These are phyloP conservation scores for Aspergillus fructus DNA, from an alignment of 2,329 filamentous ascomycete genomes.

Conservation along the genomic window DNA sequence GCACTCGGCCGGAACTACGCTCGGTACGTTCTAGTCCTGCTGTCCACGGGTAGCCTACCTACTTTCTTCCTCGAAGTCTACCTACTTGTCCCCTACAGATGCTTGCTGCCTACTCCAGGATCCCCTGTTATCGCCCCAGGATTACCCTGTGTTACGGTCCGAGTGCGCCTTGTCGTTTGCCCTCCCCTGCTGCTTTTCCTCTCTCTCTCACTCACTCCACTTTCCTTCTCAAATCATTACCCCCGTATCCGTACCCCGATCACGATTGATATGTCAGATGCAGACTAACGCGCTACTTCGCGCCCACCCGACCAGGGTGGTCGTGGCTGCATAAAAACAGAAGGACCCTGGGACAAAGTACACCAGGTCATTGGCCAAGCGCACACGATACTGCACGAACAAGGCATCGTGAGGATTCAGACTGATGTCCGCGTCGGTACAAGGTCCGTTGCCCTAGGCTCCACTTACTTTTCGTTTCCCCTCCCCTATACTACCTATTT, in stretches of 20 bases:
- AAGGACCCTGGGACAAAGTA: conserved; percentile 87
- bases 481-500: neutral
- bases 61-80: too few relatives aligned
- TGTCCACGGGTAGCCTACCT: neutral
- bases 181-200: neutral
- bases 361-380: conserved; percentile 84
- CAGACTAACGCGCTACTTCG: conserved; percentile 2
- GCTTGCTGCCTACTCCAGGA: neutral
- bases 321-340: conserved; percentile 48
- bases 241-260: neutral
- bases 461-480: neutral
- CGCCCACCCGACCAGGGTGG: neutral
- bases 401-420: conserved; percentile 80
- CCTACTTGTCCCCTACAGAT: neutral
- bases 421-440: conserved; percentile 83
- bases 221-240: too few relatives aligned
- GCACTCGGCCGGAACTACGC: conserved; percentile 91
- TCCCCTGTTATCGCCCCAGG: conserved; percentile 4
- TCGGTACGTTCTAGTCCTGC: conserved; percentile 60
- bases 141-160: conserved; percentile 1
- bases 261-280: neutral
- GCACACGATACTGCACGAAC: conserved; percentile 72
- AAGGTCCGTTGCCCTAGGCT: conserved; percentile 52
- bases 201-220: neutral
- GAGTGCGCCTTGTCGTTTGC: neutral